Percentiles rank a stretch among this genome's conserved stretches.
These are phyloP conservation scores for Yamadazyma pseudoaaseri DNA, from an alignment of 1,139 yeast species.

Conservation along the genomic window DNA sequence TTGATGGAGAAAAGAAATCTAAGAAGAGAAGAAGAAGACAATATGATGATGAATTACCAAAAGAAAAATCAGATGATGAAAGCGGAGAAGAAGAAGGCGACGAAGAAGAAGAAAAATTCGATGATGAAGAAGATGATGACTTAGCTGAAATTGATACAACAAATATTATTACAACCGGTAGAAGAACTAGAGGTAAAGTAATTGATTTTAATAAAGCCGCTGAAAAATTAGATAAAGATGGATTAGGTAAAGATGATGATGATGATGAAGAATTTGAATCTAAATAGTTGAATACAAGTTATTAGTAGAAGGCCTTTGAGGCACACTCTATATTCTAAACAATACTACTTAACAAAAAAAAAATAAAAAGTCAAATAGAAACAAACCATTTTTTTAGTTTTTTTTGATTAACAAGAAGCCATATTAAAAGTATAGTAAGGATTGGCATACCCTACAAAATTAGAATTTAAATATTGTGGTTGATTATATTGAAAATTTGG, in stretches of 20 bases:
- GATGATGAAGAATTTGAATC: slow-evolving; percentile 42
- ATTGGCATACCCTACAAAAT: slow-evolving; percentile 38
- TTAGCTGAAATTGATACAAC: slow-evolving; percentile 79
- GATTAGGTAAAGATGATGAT: slow-evolving; percentile 45
- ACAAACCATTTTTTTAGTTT: slow-evolving; percentile 1
- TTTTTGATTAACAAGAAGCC: slow-evolving; percentile 28
- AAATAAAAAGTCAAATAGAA: slow-evolving; percentile 7
- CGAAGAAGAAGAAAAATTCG: slow-evolving; percentile 48
- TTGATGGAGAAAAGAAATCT: slow-evolving; percentile 32
- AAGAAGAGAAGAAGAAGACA: slow-evolving; percentile 43
- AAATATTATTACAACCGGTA: slow-evolving; percentile 78
- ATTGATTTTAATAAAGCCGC: slow-evolving; percentile 89
- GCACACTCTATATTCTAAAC: slow-evolving; percentile 6
- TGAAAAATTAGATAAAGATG: slow-evolving; percentile 59
- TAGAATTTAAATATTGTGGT: slow-evolving; percentile 18
- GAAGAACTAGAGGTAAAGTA: slow-evolving; percentile 89
- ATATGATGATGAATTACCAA: slow-evolving; percentile 50
- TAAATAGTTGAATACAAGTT: slow-evolving; percentile 6
- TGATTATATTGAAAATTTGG: slow-evolving; percentile 20
- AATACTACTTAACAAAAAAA: slow-evolving; percentile 9
- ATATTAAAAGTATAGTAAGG: slow-evolving; percentile 37
- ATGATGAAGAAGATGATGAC: slow-evolving; percentile 74
- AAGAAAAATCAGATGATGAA: slow-evolving; percentile 46
- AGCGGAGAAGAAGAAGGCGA: slow-evolving; percentile 57
- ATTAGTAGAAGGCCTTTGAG: too few relatives aligned